Evolutionary conservation across 2,329 filamentous ascomycete genomes (phyloP).

Genomic region (Dactylellina cionopaga): DNA sequence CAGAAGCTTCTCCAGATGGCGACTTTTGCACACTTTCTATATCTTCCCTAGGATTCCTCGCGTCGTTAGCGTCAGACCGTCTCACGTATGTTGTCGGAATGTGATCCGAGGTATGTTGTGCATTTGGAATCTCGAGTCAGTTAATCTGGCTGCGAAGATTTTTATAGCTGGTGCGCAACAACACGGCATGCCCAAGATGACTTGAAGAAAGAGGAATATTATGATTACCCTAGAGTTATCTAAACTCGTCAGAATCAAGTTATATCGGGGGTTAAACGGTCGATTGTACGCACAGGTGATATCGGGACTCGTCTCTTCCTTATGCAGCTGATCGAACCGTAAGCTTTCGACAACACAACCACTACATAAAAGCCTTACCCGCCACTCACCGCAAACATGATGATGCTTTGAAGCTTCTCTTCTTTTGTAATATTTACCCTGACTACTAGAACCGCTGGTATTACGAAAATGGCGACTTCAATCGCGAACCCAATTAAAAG

Average conservation of each 20-base stretch:
- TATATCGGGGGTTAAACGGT: too few relatives aligned
- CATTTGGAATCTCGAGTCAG: slow-evolving; percentile 22
- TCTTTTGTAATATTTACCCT: too few relatives aligned
- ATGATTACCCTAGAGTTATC: not conserved
- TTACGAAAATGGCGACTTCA: too few relatives aligned
- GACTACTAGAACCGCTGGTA: too few relatives aligned
- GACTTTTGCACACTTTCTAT: too few relatives aligned
- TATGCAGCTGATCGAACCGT: not conserved
- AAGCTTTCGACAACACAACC: not conserved
- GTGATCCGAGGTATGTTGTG: slow-evolving; percentile 9
- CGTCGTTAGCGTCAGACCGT: not conserved
- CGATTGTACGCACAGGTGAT: not conserved
- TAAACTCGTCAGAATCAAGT: not conserved
- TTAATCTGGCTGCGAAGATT: too few relatives aligned
- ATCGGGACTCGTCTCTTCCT: not conserved
- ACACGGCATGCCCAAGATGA: too few relatives aligned
- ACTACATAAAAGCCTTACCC: not conserved
- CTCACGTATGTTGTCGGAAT: slow-evolving; percentile 7
- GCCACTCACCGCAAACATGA: slow-evolving; percentile 1
- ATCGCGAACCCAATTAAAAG: too few relatives aligned
- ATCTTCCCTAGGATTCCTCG: not conserved
- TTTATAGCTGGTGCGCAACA: too few relatives aligned
- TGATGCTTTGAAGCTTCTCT: slow-evolving; percentile 1
- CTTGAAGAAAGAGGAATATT: slow-evolving; percentile 8
- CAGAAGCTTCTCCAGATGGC: too few relatives aligned